A percentile compares a stretch with the other conserved stretches of the same genome.
These are phyloP conservation scores for Plasmodium sp. DNA, from an alignment of 169 alveolate genomes.

Conservation along the genomic window DNA sequence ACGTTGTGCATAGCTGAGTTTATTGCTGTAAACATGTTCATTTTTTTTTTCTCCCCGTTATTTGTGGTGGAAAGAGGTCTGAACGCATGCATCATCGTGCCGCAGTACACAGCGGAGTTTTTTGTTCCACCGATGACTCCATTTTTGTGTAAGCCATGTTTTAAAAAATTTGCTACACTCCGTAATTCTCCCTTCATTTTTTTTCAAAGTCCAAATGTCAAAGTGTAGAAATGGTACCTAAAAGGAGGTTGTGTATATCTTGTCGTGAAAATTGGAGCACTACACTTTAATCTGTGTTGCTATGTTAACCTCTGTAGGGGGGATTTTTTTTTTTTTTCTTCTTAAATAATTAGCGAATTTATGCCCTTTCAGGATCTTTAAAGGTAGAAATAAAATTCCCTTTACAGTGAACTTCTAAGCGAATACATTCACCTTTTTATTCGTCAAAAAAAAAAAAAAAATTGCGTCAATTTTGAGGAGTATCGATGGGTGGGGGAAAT, in stretches of 20 bases:
- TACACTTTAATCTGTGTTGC: neutral
- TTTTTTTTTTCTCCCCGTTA: constrained; percentile 76
- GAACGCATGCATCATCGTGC: neutral
- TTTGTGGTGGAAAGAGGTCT: constrained; percentile 5
- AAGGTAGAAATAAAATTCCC: neutral
- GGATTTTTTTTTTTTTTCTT: neutral
- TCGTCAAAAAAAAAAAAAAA: too few species aligned
- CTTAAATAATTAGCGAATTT: neutral
- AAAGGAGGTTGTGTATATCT: neutral
- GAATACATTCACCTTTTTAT: neutral
- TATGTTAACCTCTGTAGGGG: neutral
- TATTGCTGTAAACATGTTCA: constrained; percentile 94
- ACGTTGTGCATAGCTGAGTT: constrained; percentile 94
- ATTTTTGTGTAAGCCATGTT: constrained; percentile 7
- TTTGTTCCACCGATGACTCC: neutral
- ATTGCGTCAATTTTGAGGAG: neutral
- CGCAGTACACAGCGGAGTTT: neutral
- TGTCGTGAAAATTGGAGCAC: neutral
- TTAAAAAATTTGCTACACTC: constrained; percentile 24
- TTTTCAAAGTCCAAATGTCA: neutral
- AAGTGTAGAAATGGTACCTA: neutral
- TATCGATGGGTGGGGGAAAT: neutral
- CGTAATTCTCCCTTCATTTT: neutral
- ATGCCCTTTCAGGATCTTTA: neutral
- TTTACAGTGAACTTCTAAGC: neutral